phyloP scores from a whole-genome alignment of 352 stramenopile genomes.

The Phytophthora ohioensis region DNA sequence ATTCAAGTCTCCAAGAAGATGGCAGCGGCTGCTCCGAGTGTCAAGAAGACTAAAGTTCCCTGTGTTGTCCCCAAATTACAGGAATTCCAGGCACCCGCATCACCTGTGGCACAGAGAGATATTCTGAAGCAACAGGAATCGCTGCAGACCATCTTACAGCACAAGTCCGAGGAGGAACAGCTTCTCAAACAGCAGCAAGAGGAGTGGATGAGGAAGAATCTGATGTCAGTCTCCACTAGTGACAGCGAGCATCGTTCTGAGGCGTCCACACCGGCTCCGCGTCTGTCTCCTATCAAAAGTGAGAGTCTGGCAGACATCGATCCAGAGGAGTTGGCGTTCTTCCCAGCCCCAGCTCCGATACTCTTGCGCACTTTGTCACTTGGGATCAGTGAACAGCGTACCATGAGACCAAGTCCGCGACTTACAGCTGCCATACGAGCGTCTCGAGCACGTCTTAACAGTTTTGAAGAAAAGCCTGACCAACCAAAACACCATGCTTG shows the following conservation, averaged over 20 bases:
- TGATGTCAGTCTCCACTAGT: conserved; percentile 25
- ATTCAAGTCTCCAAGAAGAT: conserved; percentile 88
- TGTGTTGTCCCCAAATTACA: conserved; percentile 20
- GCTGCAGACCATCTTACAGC: conserved; percentile 67
- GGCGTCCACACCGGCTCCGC: conserved; percentile 41
- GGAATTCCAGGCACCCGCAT: conserved; percentile 63
- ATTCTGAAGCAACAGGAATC: conserved; percentile 69
- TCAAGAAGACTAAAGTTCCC: conserved; percentile 1
- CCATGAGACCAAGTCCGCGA: conserved; percentile 51
- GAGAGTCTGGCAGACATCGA: conserved; percentile 26
- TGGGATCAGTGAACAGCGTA: conserved; percentile 33
- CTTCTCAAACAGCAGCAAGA: conserved; percentile 78
- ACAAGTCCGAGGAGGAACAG: conserved; percentile 71
- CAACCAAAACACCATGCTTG: conserved; percentile 4
- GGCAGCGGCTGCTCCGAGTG: conserved; percentile 47
- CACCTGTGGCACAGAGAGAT: conserved; percentile 68
- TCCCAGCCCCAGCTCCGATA: conserved; percentile 38
- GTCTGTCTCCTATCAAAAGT: conserved; percentile 21
- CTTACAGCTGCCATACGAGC: conserved; percentile 57
- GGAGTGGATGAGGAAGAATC: conserved; percentile 70
- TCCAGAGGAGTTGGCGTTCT: conserved; percentile 30
- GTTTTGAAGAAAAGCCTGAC: conserved; percentile 31
- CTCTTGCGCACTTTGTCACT: conserved; percentile 60
- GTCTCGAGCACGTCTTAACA: conserved; percentile 49
- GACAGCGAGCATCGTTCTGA: conserved; percentile 14